Percentiles rank a stretch among this genome's conserved stretches.
These are phyloP conservation scores for Mortierella claussenii DNA, from an alignment of 192 early-diverging fungal species.

Conservation along the genomic window DNA sequence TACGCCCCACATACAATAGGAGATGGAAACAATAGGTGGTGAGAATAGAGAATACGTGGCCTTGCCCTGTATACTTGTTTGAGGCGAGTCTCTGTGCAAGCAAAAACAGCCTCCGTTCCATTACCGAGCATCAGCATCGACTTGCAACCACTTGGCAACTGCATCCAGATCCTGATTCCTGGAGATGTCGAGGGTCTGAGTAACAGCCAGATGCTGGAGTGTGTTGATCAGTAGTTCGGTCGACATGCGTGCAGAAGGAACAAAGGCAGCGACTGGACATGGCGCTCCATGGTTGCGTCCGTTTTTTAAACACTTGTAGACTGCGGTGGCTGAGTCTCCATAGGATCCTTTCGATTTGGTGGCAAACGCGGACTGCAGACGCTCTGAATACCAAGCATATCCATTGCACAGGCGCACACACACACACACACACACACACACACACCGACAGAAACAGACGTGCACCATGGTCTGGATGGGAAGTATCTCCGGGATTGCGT, in stretches of 20 bases:
- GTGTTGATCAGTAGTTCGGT: constrained; percentile 1
- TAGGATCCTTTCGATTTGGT: neutral
- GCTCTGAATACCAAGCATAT: neutral
- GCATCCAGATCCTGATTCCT: constrained; percentile 22
- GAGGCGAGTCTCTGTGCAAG: too few species aligned
- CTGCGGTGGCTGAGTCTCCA: neutral
- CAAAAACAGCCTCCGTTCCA: neutral
- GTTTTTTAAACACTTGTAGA: neutral
- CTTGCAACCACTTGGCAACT: constrained; percentile 27
- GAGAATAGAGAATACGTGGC: too few species aligned
- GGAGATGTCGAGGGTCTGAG: neutral
- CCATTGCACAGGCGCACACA: neutral
- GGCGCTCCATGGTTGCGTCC: neutral
- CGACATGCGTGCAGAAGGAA: constrained; percentile 24
- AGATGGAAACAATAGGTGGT: too few species aligned
- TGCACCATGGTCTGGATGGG: too few species aligned
- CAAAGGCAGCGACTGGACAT: neutral
- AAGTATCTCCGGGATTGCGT: too few species aligned
- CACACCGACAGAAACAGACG: too few species aligned
- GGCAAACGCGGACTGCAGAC: neutral
- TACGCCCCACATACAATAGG: neutral
- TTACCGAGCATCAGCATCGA: constrained; percentile 36
- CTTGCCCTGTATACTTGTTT: too few species aligned
- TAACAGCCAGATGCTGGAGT: constrained; percentile 3
- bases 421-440: neutral